Base-by-base conservation (phyloP, 2,329 filamentous ascomycete genomes). In the Xylaria sp. region DNA sequence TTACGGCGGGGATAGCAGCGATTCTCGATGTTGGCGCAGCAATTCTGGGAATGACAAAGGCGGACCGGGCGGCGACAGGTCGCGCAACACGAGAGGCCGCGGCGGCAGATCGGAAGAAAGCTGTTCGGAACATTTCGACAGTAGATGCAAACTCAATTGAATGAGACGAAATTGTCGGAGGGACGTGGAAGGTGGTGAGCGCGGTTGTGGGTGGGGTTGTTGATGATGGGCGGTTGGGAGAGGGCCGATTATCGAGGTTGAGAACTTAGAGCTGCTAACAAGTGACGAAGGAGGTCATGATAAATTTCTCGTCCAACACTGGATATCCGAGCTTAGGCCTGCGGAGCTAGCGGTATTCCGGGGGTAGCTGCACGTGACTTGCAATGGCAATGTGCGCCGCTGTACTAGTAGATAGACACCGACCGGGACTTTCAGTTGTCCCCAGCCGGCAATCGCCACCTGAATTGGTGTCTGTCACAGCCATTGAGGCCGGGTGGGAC, bases 101-200 rank as follows among this genome's bases (percentile, higher is more conserved):
- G 80, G 91, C 88, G 82, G 92, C 89, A 79, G 92, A 91, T 84
- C 92, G 92, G 85, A 95, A 86, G 82, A 96, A 83, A 80, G 92
- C 91, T 83, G 92, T 90, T 85, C 95, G 93, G 88, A 98, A 94
- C 95, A 98, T 98, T 74, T 78, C 90, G 66, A n/a, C 33, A 56
- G 60, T 51, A 13, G 39, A 52, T 28, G 3, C 15, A 25, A 7
- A n/a, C 56, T 71, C 68, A 65, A 70, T 70, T 68, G 59, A 66
- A 25, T 4, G 28, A 55, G 12, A 9, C 8, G 12, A 1, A 6
- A 48, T 23, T 31, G 48, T 33, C 23, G 10, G 48, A 31, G 20
- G 31, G 36, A 46, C 28, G 41, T 49, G n/a, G 31, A 43, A 13
- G 54, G 13, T 18, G 51, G 48, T 33, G 43, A 23, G 25, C 28